Percentiles rank a stretch among this genome's conserved stretches.
These are phyloP conservation scores for Naganishia onofrii DNA, from an alignment of 768 basidiomycete genomes.

Conservation along the genomic window DNA sequence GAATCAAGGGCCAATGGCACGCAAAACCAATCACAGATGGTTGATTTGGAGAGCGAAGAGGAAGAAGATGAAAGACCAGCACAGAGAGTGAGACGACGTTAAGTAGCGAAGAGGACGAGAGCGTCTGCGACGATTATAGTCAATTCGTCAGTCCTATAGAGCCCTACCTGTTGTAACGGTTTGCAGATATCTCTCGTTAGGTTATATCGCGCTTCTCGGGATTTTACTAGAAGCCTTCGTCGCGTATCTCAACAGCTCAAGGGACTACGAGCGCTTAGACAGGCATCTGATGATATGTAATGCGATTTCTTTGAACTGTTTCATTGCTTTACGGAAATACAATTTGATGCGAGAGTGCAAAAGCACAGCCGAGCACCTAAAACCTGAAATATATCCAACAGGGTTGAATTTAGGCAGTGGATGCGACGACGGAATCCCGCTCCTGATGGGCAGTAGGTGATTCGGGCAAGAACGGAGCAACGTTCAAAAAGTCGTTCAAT, in stretches of 20 bases:
- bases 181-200: too few species aligned
- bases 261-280: too few species aligned
- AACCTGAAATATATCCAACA: not conserved
- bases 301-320: not conserved
- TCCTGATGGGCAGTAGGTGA: slow-evolving; percentile 19
- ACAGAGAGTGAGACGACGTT: slow-evolving; percentile 10
- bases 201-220: too few species aligned
- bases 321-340: slow-evolving; percentile 24
- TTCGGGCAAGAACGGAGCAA: slow-evolving; percentile 36
- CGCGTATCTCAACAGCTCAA: not conserved
- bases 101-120: not conserved
- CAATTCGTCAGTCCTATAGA: too few species aligned
- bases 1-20: not conserved
- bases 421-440: not conserved
- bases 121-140: too few species aligned
- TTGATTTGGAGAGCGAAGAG: slow-evolving; percentile 10
- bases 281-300: too few species aligned
- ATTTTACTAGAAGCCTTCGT: too few species aligned
- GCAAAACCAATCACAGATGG: slow-evolving; percentile 1
- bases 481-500: slow-evolving; percentile 48
- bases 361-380: not conserved
- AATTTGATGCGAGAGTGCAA: not conserved
- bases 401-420: not conserved
- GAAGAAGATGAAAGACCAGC: slow-evolving; percentile 11
- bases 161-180: too few species aligned